Conservation (phyloP, 2,329 filamentous ascomycete genomes). For the Colletotrichum scovillei region DNA sequence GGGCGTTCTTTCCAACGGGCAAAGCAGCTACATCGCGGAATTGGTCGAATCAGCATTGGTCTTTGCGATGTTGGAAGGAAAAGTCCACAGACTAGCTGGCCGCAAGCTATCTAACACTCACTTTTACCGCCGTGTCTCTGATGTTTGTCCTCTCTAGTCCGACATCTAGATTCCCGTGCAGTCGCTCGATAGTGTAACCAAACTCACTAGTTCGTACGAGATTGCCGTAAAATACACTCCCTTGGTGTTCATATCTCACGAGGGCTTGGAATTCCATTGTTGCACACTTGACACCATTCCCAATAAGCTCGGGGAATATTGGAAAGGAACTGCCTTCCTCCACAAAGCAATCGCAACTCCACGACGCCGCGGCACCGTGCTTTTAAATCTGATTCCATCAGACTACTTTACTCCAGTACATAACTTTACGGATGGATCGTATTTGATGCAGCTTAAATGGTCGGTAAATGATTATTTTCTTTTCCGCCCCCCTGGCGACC, state of each 20-base stretch:
- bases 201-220: neutral
- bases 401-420: too few relatives aligned
- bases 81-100: too few relatives aligned
- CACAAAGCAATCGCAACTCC: neutral
- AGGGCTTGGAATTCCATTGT: neutral
- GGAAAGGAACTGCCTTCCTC: neutral
- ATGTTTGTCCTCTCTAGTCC: neutral
- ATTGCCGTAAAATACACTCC: neutral
- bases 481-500: too few relatives aligned
- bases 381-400: neutral
- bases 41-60: neutral
- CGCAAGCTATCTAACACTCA: neutral
- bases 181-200: neutral
- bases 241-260: neutral
- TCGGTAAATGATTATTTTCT: neutral
- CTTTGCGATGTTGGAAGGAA: too few relatives aligned
- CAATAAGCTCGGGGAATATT: neutral
- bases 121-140: neutral
- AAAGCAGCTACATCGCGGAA: neutral
- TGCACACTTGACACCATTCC: neutral
- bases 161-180: neutral
- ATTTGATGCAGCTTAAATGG: too few relatives aligned
- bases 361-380: neutral
- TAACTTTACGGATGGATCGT: too few relatives aligned
- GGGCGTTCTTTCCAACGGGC: neutral